Evolutionary conservation across 345 rosid species (phyloP).

Genomic region (Arabidopsis suecica): DNA sequence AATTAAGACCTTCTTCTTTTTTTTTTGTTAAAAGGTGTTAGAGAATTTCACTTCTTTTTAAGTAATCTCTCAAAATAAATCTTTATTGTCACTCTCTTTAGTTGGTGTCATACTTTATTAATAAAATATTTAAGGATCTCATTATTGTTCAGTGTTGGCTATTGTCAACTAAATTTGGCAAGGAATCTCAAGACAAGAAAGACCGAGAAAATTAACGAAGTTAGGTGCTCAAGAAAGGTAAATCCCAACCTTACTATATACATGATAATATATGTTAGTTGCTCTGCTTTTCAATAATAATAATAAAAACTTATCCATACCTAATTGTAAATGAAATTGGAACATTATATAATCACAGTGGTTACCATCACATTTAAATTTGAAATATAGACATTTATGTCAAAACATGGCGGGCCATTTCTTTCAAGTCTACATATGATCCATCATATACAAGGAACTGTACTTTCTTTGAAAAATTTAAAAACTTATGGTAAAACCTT

Average conservation of each 20-base stretch:
- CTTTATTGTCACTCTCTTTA: not conserved
- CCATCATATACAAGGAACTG: slow-evolving; percentile 32
- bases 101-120: slow-evolving; percentile 27
- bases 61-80: slow-evolving; percentile 13
- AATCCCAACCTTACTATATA: slow-evolving; percentile 35
- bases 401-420: slow-evolving; percentile 42
- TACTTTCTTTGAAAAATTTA: slow-evolving; percentile 15
- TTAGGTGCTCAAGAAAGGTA: slow-evolving; percentile 40
- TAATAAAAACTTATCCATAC: not conserved
- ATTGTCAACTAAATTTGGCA: slow-evolving; percentile 32
- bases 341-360: slow-evolving; percentile 5
- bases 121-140: slow-evolving; percentile 7
- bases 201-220: not conserved
- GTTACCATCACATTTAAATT: slow-evolving; percentile 34
- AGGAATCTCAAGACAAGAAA: slow-evolving; percentile 3
- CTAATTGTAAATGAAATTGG: slow-evolving; percentile 6
- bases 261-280: not conserved
- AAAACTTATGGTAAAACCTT: not conserved
- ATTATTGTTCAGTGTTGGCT: slow-evolving; percentile 2
- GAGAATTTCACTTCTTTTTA: not conserved
- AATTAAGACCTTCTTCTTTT: not conserved
- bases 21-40: not conserved
- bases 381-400: slow-evolving; percentile 40
- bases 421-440: slow-evolving; percentile 32
- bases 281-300: not conserved